phyloP scores from a whole-genome alignment of 1,284 basidiomycete genomes.

The Wolfiporia cocos region DNA sequence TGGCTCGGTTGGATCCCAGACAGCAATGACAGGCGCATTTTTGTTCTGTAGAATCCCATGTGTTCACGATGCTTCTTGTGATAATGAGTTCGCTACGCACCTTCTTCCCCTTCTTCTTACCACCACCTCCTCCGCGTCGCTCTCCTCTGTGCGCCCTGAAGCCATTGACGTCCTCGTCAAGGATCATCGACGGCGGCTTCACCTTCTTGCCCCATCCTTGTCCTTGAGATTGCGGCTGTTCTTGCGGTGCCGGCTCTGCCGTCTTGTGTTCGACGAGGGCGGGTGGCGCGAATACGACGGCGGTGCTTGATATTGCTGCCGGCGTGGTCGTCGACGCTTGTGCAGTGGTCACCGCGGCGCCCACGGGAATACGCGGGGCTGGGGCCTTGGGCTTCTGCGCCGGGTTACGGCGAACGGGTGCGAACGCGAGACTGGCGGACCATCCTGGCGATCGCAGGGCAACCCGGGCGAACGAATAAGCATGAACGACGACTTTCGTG shows the following conservation, averaged over 20 bases:
- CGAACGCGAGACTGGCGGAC: conserved; percentile 84
- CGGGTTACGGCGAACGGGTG: conserved; percentile 58
- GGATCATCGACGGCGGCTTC: conserved; percentile 82
- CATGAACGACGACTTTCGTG: conserved; percentile 29
- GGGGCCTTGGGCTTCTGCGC: conserved; percentile 47
- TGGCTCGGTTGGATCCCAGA: conserved; percentile 73
- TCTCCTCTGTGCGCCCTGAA: conserved; percentile 54
- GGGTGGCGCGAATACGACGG: conserved; percentile 68
- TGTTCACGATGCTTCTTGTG: no score
- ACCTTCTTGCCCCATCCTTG: conserved; percentile 80
- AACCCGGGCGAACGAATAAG: conserved; percentile 14
- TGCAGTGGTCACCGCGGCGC: conserved; percentile 43
- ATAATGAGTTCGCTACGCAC: conserved; percentile 37
- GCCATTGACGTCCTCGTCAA: conserved; percentile 84
- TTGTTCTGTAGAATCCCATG: conserved; percentile 61
- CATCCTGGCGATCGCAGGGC: conserved; percentile 44
- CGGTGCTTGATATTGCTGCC: conserved; percentile 54
- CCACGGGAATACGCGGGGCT: conserved; percentile 51
- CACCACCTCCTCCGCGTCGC: conserved; percentile 39
- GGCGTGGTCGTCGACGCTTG: conserved; percentile 21
- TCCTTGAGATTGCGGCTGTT: conserved; percentile 20
- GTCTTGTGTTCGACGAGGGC: no score
- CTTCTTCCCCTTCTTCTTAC: conserved; percentile 55
- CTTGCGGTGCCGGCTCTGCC: conserved; percentile 29
- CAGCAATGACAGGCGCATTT: conserved; percentile 38